Percentiles rank a stretch among this genome's conserved stretches.
These are phyloP conservation scores for Metschnikowia proteae DNA, from an alignment of 805 yeast genomes.

Conservation along the genomic window DNA sequence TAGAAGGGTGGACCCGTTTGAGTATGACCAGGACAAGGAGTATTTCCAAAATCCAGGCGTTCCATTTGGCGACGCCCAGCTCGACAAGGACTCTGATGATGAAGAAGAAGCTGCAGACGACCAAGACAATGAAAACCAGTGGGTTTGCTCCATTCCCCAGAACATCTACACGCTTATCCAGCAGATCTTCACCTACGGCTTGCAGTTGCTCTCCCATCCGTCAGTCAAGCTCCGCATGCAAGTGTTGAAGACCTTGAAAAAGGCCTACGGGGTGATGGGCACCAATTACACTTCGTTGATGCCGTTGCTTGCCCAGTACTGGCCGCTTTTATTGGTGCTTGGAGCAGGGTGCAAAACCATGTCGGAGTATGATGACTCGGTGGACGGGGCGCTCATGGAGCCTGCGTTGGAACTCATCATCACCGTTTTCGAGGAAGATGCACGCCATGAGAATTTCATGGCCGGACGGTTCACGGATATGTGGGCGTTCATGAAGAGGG, in stretches of 20 bases:
- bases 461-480: slow-evolving; percentile 44
- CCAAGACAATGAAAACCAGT: slow-evolving; percentile 21
- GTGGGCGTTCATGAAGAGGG: slow-evolving; percentile 31
- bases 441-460: slow-evolving; percentile 44
- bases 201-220: slow-evolving; percentile 63
- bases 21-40: slow-evolving; percentile 36
- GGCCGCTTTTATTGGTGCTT: slow-evolving; percentile 28
- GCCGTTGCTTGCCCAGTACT: slow-evolving; percentile 32
- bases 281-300: slow-evolving; percentile 29
- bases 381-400: slow-evolving; percentile 16
- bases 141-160: slow-evolving; percentile 69
- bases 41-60: slow-evolving; percentile 38
- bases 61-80: slow-evolving; percentile 24
- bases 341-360: slow-evolving; percentile 19
- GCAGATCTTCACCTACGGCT: slow-evolving; percentile 65
- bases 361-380: slow-evolving; percentile 9
- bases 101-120: slow-evolving; percentile 25
- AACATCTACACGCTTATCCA: slow-evolving; percentile 55
- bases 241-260: slow-evolving; percentile 45
- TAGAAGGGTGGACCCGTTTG: slow-evolving; percentile 24
- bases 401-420: slow-evolving; percentile 30
- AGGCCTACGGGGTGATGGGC: slow-evolving; percentile 31
- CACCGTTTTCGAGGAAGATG: slow-evolving; percentile 28
- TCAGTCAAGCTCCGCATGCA: slow-evolving; percentile 55
- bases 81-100: slow-evolving; percentile 18